Conservation (phyloP, 768 basidiomycete genomes). For the Phlebiopsis gigantea region DNA sequence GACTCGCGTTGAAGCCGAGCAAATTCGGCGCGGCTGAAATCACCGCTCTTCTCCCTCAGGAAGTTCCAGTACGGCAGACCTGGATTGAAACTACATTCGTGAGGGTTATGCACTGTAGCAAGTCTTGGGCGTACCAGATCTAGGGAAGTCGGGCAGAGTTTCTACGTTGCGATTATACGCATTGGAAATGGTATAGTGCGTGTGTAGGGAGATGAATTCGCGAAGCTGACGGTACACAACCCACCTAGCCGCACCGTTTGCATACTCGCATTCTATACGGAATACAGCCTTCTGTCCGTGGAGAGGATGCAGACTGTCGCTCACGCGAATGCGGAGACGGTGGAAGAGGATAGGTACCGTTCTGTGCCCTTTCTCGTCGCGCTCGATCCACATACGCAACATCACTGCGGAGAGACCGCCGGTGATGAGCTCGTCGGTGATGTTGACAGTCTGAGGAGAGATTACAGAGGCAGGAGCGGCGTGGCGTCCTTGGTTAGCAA, state of each 20-base stretch:
- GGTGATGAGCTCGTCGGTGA: constrained; percentile 76
- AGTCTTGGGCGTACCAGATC: constrained; percentile 57
- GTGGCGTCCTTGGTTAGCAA: constrained; percentile 33
- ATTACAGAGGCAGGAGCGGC: constrained; percentile 42
- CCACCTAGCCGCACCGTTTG: constrained; percentile 89
- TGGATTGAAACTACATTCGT: constrained; percentile 24
- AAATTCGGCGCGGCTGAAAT: constrained; percentile 65
- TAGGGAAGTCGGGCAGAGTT: constrained; percentile 88
- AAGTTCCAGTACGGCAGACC: constrained; percentile 91
- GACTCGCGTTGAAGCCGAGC: constrained; percentile 77
- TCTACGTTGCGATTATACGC: constrained; percentile 68
- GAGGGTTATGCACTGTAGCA: background rate
- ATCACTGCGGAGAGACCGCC: constrained; percentile 77
- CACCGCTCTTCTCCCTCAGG: constrained; percentile 50
- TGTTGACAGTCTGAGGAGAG: constrained; percentile 54
- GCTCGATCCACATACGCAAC: constrained; percentile 79
- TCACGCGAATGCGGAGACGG: constrained; percentile 77
- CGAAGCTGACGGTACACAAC: constrained; percentile 91
- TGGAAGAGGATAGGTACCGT: constrained; percentile 77
- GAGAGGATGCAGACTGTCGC: constrained; percentile 80
- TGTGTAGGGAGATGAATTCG: constrained; percentile 87
- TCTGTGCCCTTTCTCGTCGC: constrained; percentile 80
- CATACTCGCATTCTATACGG: constrained; percentile 94
- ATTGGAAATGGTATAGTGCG: constrained; percentile 85
- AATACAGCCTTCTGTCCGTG: constrained; percentile 76